Evolutionary conservation across 176 grass and related monocot genomes (phyloP), one percentile per base, ranked within the genome.

Genomic region (Thalia dealbata): DNA sequence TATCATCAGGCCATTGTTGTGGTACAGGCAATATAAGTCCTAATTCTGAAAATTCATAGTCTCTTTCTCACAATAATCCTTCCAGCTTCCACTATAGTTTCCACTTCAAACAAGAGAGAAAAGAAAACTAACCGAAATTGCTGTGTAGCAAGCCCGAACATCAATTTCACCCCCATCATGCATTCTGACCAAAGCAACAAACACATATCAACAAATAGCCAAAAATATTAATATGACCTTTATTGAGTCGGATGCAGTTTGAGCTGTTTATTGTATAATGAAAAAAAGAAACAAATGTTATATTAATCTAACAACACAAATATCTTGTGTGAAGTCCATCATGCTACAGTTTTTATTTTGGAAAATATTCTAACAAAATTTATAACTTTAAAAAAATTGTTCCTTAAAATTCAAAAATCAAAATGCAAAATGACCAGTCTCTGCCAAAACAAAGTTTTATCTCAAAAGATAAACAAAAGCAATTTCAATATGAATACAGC

Each of bases 81-180:
- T 68, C 7, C 32, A 68, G 7, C 26, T 67, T 68, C 19, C 18
- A n/a, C 32, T 44, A 12, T 13, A 41, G 73, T 14, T 14, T 24
- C 35, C 83, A 56, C 27, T 27, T 38, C 32, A 38, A 38, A 14
- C 0, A 52, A 45, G 8, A 44, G 3, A 24, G 25, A 19, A 76
- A 56, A 22, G 64, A 14, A 65, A 77, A 82, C 89, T 78, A 78
- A 97, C 93, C 16, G 93, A 91, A 60, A 92, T 76, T 78, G 89
- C 89, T 25, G 86, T 92, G 75, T 97, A 97, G 64, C 87, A 88
- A 82, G 93, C 87, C 69, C 89, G 87, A 30, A 87, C 93, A 88
- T 97, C 93, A 59, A 91, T 88, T 86, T 97, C 93, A 77, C 93
- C 93, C 70, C 73, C 75, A 63, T 91, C 70, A 78, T 97, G 93